Conservation (phyloP, 768 basidiomycete species). For the Calvatia gigantea region DNA sequence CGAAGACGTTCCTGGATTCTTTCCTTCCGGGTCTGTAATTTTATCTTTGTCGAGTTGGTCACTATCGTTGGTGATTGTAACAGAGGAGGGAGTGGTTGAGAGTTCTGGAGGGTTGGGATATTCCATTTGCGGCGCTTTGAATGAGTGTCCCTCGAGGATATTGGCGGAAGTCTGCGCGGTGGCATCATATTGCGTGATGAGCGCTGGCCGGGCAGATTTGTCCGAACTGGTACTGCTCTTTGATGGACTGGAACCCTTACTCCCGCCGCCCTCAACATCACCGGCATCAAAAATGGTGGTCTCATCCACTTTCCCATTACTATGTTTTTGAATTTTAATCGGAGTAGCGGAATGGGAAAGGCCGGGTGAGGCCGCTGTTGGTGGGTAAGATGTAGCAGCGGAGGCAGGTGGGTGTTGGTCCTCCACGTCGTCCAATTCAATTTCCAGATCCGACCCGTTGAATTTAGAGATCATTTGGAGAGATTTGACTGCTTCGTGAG, state of each 20-base stretch:
- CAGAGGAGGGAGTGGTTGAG: neutral
- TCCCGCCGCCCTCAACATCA: constrained; percentile 22
- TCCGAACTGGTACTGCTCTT: neutral
- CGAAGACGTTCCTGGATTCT: too few species aligned
- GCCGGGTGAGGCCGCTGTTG: neutral
- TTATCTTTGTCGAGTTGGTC: neutral
- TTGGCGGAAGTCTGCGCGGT: neutral
- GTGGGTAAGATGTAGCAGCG: constrained; percentile 2
- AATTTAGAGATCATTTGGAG: constrained; percentile 82
- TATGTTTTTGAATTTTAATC: constrained; percentile 19
- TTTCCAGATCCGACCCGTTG: constrained; percentile 71
- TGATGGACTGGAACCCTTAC: constrained; percentile 9
- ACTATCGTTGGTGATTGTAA: neutral
- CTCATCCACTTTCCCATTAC: constrained; percentile 13
- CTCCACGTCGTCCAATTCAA: constrained; percentile 70
- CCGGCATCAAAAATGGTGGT: constrained; percentile 32
- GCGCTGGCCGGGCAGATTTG: neutral
- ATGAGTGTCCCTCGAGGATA: constrained; percentile 8
- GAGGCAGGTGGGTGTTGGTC: constrained; percentile 32
- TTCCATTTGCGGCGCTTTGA: too few species aligned
- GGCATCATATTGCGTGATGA: constrained; percentile 7
- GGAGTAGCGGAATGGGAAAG: neutral
- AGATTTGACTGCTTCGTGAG: constrained; percentile 78
- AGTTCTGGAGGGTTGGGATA: neutral
- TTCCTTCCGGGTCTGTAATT: too few species aligned